A percentile compares a stretch with the other conserved stretches of the same genome.
Conservation (phyloP, 1,284 basidiomycete genomes). For the Stereum hirsutum region DNA sequence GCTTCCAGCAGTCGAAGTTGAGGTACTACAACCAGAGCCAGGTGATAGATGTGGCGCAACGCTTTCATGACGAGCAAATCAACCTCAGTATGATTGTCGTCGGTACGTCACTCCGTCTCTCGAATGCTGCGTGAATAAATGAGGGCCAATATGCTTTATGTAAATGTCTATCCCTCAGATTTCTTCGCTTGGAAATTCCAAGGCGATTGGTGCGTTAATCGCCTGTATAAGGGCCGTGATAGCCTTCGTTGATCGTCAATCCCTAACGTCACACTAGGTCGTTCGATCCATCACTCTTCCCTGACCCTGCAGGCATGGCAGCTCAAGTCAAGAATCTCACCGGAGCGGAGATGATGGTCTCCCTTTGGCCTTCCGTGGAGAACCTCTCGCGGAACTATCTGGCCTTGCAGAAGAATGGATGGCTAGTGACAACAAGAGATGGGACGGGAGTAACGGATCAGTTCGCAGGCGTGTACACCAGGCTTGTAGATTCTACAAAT, state of each 20-base stretch:
- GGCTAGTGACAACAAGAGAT: conserved; percentile 29
- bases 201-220: conserved; percentile 33
- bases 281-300: conserved; percentile 28
- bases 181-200: conserved; percentile 34
- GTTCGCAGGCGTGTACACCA: conserved; percentile 30
- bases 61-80: conserved; percentile 30
- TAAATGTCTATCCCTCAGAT: conserved; percentile 15
- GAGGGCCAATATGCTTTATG: neutral
- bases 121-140: neutral
- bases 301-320: conserved; percentile 28
- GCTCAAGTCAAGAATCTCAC: conserved; percentile 28
- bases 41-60: conserved; percentile 26
- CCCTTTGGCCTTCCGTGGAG: conserved; percentile 32
- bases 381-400: conserved; percentile 29
- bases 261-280: conserved; percentile 17
- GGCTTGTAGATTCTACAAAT: conserved; percentile 20
- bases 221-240: no score
- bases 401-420: conserved; percentile 23
- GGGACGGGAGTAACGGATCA: conserved; percentile 30
- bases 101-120: conserved; percentile 14
- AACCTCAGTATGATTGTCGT: conserved; percentile 30
- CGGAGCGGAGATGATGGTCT: conserved; percentile 36
- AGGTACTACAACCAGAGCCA: conserved; percentile 31
- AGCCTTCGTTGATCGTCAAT: neutral
- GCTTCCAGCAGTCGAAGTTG: conserved; percentile 33